A percentile compares a stretch with the other conserved stretches of the same genome.
phyloP scores from a whole-genome alignment of 2,329 filamentous ascomycete genomes.

The Cercospora berteroae region DNA sequence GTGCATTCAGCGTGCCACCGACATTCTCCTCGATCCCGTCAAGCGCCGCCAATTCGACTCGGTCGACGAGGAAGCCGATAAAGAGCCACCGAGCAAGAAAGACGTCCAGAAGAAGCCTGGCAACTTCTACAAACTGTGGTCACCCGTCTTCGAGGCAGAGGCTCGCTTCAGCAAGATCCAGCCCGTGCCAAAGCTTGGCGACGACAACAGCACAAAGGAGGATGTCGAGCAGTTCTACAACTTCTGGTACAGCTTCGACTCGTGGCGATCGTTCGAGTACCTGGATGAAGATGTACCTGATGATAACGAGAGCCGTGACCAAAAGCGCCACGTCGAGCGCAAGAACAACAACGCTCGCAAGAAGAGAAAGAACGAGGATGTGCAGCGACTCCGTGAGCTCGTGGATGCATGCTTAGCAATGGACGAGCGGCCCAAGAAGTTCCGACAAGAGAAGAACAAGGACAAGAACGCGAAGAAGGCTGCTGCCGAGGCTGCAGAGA shows the following conservation, averaged over 20 bases:
- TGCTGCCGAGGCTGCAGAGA: slow-evolving; percentile 88
- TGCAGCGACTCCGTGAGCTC: slow-evolving; percentile 79
- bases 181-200: slow-evolving; percentile 82
- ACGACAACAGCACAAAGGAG: slow-evolving; percentile 79
- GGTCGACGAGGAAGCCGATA: slow-evolving; percentile 88
- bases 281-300: slow-evolving; percentile 98
- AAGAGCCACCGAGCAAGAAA: slow-evolving; percentile 92
- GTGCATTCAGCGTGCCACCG: slow-evolving; percentile 98
- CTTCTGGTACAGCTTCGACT: slow-evolving; percentile 99
- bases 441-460: slow-evolving; percentile 86
- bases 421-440: slow-evolving; percentile 96
- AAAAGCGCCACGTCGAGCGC: slow-evolving; percentile 96
- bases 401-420: slow-evolving; percentile 80
- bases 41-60: slow-evolving; percentile 96
- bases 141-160: slow-evolving; percentile 84
- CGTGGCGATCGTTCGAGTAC: slow-evolving; percentile 96
- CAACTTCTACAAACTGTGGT: slow-evolving; percentile 96
- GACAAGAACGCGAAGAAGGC: slow-evolving; percentile 93
- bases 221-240: slow-evolving; percentile 97
- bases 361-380: slow-evolving; percentile 99
- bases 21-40: slow-evolving; percentile 85
- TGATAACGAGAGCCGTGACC: slow-evolving; percentile 97
- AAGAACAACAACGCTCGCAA: slow-evolving; percentile 97
- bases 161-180: slow-evolving; percentile 87
- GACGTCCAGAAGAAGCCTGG: slow-evolving; percentile 67